Conservation (phyloP, 345 rosid genomes). For the Balakata baccata region DNA sequence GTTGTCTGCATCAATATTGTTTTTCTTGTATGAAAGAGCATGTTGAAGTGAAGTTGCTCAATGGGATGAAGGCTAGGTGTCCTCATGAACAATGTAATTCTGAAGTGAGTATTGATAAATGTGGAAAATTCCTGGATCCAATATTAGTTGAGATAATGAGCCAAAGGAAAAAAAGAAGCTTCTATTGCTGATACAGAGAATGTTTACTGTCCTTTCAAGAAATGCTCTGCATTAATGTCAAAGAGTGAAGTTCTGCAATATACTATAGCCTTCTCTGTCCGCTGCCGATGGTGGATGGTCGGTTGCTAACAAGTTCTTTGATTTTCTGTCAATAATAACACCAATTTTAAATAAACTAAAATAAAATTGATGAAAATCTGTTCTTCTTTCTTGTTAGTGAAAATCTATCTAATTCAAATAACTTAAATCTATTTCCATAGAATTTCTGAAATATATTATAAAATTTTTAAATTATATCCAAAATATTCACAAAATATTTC, state of each 20-base stretch:
- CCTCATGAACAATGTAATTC: constrained; percentile 67
- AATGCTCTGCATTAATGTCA: constrained; percentile 81
- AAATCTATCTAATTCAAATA: too few species aligned
- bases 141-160: constrained; percentile 52
- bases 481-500: too few species aligned
- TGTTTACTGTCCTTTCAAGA: constrained; percentile 75
- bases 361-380: too few species aligned
- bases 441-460: too few species aligned
- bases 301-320: too few species aligned
- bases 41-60: constrained; percentile 64
- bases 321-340: too few species aligned
- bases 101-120: constrained; percentile 48
- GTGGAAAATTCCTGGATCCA: constrained; percentile 57
- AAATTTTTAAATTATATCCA: too few species aligned
- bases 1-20: constrained; percentile 70
- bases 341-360: too few species aligned
- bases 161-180: constrained; percentile 59
- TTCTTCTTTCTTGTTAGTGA: too few species aligned
- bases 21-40: constrained; percentile 82
- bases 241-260: constrained; percentile 48
- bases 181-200: constrained; percentile 55
- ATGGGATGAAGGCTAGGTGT: constrained; percentile 56
- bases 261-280: too few species aligned
- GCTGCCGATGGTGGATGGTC: too few species aligned
- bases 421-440: too few species aligned